A percentile compares a stretch with the other conserved stretches of the same genome.
phyloP scores from a whole-genome alignment of 2,329 filamentous ascomycete species.

The Neodidymelliopsis sp. region DNA sequence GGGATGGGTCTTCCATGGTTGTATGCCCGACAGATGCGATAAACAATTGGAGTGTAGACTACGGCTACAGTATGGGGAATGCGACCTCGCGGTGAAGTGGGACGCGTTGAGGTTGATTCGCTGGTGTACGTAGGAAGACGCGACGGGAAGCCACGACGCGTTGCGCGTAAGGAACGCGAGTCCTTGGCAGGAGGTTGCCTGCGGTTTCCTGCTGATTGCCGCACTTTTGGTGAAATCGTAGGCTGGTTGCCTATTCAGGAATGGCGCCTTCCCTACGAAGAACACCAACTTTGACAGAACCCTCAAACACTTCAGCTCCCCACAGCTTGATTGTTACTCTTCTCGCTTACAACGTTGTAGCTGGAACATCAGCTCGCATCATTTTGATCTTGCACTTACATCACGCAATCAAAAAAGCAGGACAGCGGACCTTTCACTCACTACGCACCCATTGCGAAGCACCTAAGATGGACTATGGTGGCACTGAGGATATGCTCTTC shows the following conservation, averaged over 20 bases:
- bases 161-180: constrained; percentile 29
- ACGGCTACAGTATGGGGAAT: not conserved
- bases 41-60: not conserved
- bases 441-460: not conserved
- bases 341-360: not conserved
- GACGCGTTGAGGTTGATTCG: constrained; percentile 1
- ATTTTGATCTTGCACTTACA: not conserved
- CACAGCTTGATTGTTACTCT: not conserved
- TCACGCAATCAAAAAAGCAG: not conserved
- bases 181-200: constrained; percentile 23
- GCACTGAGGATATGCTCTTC: constrained; percentile 44
- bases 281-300: constrained; percentile 9
- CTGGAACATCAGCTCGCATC: not conserved
- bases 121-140: constrained; percentile 2
- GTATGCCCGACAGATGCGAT: not conserved
- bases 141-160: constrained; percentile 33
- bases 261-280: constrained; percentile 16
- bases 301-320: not conserved
- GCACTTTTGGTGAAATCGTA: constrained; percentile 16
- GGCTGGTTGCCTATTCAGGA: constrained; percentile 26
- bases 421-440: not conserved
- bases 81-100: not conserved
- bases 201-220: constrained; percentile 20
- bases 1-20: constrained; percentile 41
- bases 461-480: constrained; percentile 29